A percentile compares a stretch with the other conserved stretches of the same genome.
phyloP scores from a whole-genome alignment of 2,329 filamentous ascomycete genomes.

The Aspergillus japonicus region DNA sequence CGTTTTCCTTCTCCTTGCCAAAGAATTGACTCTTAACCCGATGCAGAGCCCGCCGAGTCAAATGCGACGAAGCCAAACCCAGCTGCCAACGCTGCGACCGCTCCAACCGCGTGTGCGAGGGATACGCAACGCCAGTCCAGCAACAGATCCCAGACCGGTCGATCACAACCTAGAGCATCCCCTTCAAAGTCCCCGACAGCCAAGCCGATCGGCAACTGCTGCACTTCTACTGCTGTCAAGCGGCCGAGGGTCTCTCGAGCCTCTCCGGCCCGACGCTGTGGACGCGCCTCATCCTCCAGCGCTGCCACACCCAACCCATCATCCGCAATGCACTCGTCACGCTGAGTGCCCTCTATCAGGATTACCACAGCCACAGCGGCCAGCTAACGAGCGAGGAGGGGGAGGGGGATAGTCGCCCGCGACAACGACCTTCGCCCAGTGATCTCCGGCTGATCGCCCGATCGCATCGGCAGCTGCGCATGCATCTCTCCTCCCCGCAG shows the following conservation, averaged over 20 bases:
- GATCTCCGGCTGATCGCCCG: constrained; percentile 19
- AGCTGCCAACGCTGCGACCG: constrained; percentile 11
- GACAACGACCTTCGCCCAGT: background rate
- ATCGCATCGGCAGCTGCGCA: constrained; percentile 26
- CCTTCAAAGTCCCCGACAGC: constrained; percentile 26
- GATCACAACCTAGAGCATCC: constrained; percentile 22
- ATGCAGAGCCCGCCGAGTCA: constrained; percentile 10
- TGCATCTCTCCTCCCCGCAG: constrained; percentile 18
- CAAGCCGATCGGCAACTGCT: constrained; percentile 24
- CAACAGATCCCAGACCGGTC: background rate
- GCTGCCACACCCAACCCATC: constrained; percentile 23
- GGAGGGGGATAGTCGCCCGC: background rate
- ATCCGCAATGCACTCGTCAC: constrained; percentile 24
- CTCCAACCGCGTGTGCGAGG: constrained; percentile 5
- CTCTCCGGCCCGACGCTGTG: constrained; percentile 23
- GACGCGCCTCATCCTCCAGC: constrained; percentile 20
- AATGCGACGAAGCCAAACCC: constrained; percentile 14
- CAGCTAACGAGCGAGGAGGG: no score
- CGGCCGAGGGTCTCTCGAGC: constrained; percentile 16
- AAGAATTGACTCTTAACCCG: background rate
- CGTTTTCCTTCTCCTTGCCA: background rate
- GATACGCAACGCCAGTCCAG: background rate
- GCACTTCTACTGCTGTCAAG: constrained; percentile 24
- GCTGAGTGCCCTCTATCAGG: constrained; percentile 21
- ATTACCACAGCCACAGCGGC: background rate